Evolutionary conservation across 164 flowering plant genomes (phyloP), one percentile per base, ranked within the genome.

Genomic region (Stephania yunnanensis): DNA sequence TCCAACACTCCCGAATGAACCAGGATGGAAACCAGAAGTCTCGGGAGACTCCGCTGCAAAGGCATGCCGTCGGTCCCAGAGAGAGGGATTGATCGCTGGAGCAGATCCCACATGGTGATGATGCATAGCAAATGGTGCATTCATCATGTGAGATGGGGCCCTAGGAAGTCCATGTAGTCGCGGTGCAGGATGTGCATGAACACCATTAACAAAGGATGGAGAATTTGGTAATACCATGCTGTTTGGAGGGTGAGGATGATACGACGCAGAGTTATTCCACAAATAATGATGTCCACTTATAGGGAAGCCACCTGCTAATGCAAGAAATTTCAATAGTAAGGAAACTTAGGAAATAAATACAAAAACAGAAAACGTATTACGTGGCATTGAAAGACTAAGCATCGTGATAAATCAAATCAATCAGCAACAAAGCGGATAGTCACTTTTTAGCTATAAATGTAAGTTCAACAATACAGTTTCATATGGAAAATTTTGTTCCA

Each of bases 31-130:
- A 71, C 80, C 85, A 76, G 94, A 84, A 72, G 86, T 75, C 73
- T 91, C 93, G 44, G 88, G 86, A 25, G 93, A 86, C 68, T 88
- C 97, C 76, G 86, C 90, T 22, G 88, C 81, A 87, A 79, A 92
- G 10, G 85, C 70, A 68, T 80, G 88, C 29, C 81, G 84, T 80
- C 92, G 86, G 36, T 93, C 98, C 98, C 97, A 93, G 29, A 87
- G 79, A 68, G 96, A 83, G 20, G 86, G 87, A 85, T 91, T 90
- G 76, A 88, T 84, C 55, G 91, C 82, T 48, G 97, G 97, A 70
- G 98, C 97, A 19, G 97, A 95, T 66, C 95, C 98, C 52, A 90
- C 92, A 77, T 92, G 97, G 79, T 90, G 92, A 73, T 83, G 84
- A 71, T 74, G 85, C n/a, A 83, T 74, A 63, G 93, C 84, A 68